Conservation (phyloP, 2,329 filamentous ascomycete genomes). For the Nemania sp. region DNA sequence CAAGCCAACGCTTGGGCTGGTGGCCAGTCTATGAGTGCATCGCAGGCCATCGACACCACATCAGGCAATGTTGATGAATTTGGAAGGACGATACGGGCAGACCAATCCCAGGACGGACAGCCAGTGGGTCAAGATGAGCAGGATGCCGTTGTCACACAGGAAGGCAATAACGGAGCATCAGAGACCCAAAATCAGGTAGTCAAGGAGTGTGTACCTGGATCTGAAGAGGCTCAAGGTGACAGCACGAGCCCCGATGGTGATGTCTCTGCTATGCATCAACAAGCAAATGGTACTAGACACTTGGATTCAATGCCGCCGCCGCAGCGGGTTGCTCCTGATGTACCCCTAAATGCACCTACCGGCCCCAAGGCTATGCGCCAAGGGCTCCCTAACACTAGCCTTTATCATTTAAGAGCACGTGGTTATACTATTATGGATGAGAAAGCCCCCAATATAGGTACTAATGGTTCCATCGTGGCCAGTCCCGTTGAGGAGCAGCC, state of each 20-base stretch:
- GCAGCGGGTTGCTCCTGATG: conserved; percentile 52
- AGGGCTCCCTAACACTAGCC: conserved; percentile 84
- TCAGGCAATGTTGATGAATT: conserved; percentile 56
- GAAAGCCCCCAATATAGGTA: conserved; percentile 49
- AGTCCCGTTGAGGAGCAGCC: conserved; percentile 52
- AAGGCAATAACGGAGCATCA: conserved; percentile 41
- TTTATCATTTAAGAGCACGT: conserved; percentile 71
- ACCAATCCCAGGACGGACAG: conserved; percentile 43
- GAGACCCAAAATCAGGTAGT: conserved; percentile 47
- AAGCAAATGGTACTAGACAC: conserved; percentile 45
- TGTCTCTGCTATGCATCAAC: conserved; percentile 51
- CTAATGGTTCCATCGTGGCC: conserved; percentile 49
- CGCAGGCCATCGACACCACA: conserved; percentile 42
- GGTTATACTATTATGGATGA: conserved; percentile 59
- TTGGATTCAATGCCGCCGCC: conserved; percentile 41
- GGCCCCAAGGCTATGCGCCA: conserved; percentile 96
- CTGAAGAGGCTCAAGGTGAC: conserved; percentile 46
- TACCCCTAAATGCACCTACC: conserved; percentile 81
- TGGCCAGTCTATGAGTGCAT: conserved; percentile 42
- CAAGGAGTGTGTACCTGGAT: conserved; percentile 45
- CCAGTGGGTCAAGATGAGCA: conserved; percentile 45
- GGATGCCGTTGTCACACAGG: conserved; percentile 40
- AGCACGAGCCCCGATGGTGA: conserved; percentile 50
- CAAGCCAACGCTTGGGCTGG: conserved; percentile 47
- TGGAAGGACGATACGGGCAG: conserved; percentile 53